Base-by-base conservation (phyloP, 805 yeast genomes). In the Candida quercuum region DNA sequence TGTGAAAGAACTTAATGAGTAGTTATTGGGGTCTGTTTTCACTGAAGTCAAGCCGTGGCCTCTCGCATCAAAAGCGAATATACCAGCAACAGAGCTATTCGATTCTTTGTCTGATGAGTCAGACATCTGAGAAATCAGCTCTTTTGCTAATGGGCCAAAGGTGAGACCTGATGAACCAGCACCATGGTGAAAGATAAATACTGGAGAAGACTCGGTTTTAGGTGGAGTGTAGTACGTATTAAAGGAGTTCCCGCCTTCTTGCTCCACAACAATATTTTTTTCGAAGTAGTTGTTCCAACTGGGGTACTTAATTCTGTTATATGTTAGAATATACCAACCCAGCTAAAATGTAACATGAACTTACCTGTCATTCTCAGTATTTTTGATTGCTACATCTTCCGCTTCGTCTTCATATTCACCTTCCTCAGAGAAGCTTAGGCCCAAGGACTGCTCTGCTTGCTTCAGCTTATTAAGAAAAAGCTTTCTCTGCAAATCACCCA, bases 111-210 rank as follows among this genome's bases (percentile, higher is more conserved):
- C 55, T 38, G 29, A 36, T 17, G 44, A 41, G 2, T 33, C 30
- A 5, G 36, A 32, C 40, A 60, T 52, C 17, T 51, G 52, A 12
- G 39, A 39, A 7, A 48, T 49, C 15, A 76, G 45, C 9, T 54
- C 51, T 32, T 51, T 57, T 1, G 74, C 59, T 18, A 86, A 49
- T 19, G 64, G 55, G 1, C 86, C 84, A 63, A 85, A 93, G 1
- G 96, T 71, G 61, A 86, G 63, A 0, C 83, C 87, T 2, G 86
- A 75, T 1, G 97, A 88, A 0, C 98, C 99, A 1, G 96, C 97
- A 3, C 99, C 99, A 59, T 93, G 99, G 46, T 86, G 93, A 47
- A 80, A 78, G 2, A 93, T 62, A 48, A 85, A 78, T 1, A 87
- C 49, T 0, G 94, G 87, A 0, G 66, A 54, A 0, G 53, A 49